Conservation (phyloP, 352 stramenopile genomes). For the Phytophthora citricola region DNA sequence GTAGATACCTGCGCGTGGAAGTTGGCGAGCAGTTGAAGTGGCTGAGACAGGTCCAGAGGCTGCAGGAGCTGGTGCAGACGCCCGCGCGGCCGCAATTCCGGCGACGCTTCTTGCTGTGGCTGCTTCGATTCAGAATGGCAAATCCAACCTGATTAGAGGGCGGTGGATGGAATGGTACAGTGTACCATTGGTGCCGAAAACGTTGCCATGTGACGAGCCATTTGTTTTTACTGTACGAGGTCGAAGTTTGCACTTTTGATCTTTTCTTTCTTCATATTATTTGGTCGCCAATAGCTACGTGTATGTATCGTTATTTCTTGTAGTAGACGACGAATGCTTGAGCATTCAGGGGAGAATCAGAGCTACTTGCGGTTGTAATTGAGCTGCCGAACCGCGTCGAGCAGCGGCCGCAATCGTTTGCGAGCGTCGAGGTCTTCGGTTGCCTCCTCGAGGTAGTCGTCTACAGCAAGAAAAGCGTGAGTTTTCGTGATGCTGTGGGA, state of each 20-base stretch:
- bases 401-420: constrained; percentile 75
- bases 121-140: constrained; percentile 26
- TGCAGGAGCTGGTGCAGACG: constrained; percentile 6
- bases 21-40: constrained; percentile 3
- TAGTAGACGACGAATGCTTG: no score
- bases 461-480: constrained; percentile 29
- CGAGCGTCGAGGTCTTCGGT: constrained; percentile 68
- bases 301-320: no score
- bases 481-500: background rate
- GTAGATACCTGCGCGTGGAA: background rate
- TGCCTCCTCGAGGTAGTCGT: constrained; percentile 74
- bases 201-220: constrained; percentile 31
- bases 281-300: constrained; percentile 5
- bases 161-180: background rate
- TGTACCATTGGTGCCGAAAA: background rate
- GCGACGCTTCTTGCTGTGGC: constrained; percentile 13
- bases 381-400: constrained; percentile 63
- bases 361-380: constrained; percentile 38
- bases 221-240: background rate
- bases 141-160: constrained; percentile 22
- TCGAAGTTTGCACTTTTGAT: background rate
- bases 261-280: background rate
- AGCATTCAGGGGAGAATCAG: no score
- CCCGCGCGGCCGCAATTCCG: constrained; percentile 9
- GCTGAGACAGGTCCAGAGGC: constrained; percentile 7